Base-by-base conservation (phyloP, 331 rosid species). In the Prunus yedoensis region DNA sequence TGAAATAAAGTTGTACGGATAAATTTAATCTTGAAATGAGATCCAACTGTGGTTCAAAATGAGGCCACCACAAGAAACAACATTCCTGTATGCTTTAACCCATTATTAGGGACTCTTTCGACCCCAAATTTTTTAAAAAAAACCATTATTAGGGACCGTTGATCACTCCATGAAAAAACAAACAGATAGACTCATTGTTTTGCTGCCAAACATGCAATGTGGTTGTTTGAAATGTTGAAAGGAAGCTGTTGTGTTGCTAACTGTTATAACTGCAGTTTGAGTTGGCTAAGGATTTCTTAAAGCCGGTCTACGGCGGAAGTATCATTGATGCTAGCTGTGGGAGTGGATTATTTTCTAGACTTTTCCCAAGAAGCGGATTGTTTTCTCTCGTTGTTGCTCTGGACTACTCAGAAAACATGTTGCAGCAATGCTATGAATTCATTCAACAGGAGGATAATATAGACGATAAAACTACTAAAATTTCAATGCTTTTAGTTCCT, bases 371-470 rank as follows among this genome's bases (percentile, higher is more conserved):
- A 88, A 94, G 97, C 75, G 87, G 93, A 62, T 76, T 90, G 78
- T 94, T 92, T 88, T 92, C 96, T 67, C 84, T 61, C 45, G 91
- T 86, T 80, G 91, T 90, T 78, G 99, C 96, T 74, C 85, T 94
- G 58, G 99, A 92, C 80, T 94, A 91, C 85, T 94, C 99, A 20
- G 97, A 94, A 78, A 94, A 83, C 89, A 92, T 94, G 99, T 75
- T 94, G 87, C 79, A 56, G 76, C 85, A 94, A 80, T 92, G 97
- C 81, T 86, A 87, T 71, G 97, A 83, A 51, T 94, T 91, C 83
- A 76, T 92, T 79, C 65, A 90, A 85, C 91, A 86, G 91, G 96
- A 90, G 80, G 86, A 82, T 63, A 84, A 64, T 74, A 62, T 70
- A 21, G 69, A 51, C 38, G 21, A 49, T 51, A 17, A 69, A 17